These are phyloP conservation scores for Actinidia polygama DNA, from an alignment of 179 eudicot genomes.

Conservation along the genomic window DNA sequence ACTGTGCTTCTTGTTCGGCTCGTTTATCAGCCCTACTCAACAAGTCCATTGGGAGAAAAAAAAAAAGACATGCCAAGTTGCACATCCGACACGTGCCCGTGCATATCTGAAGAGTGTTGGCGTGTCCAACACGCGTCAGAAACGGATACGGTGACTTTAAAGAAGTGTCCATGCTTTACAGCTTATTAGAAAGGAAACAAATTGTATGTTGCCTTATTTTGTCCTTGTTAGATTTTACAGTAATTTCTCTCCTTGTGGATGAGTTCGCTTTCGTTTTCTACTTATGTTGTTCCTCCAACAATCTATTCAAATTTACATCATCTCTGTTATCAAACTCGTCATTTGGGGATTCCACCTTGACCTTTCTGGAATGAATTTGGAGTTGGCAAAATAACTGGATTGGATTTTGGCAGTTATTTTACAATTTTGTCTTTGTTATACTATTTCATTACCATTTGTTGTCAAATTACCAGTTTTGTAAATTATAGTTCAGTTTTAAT, in stretches of 20 bases:
- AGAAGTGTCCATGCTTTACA: no score
- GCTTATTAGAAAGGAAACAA: not conserved
- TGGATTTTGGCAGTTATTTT: not conserved
- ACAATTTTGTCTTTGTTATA: not conserved
- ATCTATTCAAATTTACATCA: not conserved
- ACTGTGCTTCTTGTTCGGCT: no score
- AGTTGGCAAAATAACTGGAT: not conserved
- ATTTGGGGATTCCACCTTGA: not conserved
- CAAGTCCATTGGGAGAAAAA: no score
- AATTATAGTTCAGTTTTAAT: not conserved
- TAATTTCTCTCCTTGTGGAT: not conserved
- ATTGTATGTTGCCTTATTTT: not conserved
- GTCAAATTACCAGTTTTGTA: not conserved
- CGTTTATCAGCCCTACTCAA: no score
- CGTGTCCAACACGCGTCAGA: no score
- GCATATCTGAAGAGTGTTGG: no score
- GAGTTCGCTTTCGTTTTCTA: not conserved
- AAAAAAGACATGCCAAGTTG: no score
- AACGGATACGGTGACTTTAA: no score
- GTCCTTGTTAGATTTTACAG: not conserved
- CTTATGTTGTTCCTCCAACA: not conserved
- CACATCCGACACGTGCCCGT: no score
- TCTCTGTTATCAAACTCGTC: conserved; percentile 8
- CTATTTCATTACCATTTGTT: not conserved
- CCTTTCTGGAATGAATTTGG: not conserved